These are phyloP conservation scores for Saccharum officinarum DNA, from an alignment of 176 grass and related monocot genomes.

Conservation along the genomic window DNA sequence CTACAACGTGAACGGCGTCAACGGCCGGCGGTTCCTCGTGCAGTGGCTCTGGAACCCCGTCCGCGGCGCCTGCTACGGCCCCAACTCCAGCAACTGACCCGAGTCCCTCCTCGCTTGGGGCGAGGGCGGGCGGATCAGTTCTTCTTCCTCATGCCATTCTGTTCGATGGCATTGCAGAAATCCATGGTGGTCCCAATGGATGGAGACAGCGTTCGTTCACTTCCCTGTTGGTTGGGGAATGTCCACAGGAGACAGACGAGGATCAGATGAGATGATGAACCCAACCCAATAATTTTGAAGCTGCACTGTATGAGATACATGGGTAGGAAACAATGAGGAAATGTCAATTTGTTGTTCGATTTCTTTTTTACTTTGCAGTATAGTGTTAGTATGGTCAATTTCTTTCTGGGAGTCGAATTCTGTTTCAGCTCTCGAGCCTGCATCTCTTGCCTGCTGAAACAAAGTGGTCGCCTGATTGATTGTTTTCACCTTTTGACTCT, in stretches of 20 bases:
- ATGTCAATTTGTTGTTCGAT: background rate
- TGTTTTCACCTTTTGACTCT: constrained; percentile 40
- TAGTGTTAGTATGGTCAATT: background rate
- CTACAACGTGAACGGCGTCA: constrained; percentile 78
- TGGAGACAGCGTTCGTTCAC: background rate
- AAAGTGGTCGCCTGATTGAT: background rate
- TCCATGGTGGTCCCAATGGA: background rate
- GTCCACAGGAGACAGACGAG: background rate
- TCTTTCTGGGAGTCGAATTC: background rate
- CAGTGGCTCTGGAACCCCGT: constrained; percentile 89
- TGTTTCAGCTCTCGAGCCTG: background rate
- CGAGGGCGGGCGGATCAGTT: background rate
- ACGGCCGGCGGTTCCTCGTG: constrained; percentile 75
- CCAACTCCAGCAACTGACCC: constrained; percentile 56
- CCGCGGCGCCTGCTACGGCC: constrained; percentile 62
- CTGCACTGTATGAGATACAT: background rate
- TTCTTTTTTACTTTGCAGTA: constrained; percentile 28
- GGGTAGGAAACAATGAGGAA: constrained; percentile 1
- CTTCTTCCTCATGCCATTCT: background rate
- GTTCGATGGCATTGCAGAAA: constrained; percentile 33
- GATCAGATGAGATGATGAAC: background rate
- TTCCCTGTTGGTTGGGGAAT: background rate
- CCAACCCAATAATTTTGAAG: background rate
- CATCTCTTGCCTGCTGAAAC: background rate
- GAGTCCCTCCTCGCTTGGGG: background rate